Conservation (phyloP, 768 basidiomycete species). For the Pisolithus tinctorius region DNA sequence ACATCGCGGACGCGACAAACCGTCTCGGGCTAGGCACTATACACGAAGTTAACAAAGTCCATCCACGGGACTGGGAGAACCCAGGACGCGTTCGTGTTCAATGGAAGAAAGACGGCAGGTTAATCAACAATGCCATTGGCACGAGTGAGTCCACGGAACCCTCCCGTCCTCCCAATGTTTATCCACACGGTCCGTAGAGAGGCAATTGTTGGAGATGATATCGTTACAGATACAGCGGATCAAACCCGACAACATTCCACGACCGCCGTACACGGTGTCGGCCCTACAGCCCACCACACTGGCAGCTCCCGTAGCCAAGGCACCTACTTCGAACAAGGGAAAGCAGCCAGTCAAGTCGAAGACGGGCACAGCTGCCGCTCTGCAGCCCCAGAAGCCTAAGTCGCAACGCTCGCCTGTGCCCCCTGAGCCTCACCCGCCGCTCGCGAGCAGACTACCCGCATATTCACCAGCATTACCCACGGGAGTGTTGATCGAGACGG, state of each 20-base stretch:
- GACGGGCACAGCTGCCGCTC: conserved; percentile 27
- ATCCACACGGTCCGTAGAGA: conserved; percentile 42
- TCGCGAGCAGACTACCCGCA: conserved; percentile 68
- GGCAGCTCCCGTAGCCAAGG: conserved; percentile 24
- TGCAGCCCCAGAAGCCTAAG: conserved; percentile 21
- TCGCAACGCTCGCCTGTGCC: conserved; percentile 58
- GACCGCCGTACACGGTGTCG: conserved; percentile 48
- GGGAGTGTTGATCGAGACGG: conserved; percentile 73
- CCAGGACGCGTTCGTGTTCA: conserved; percentile 92
- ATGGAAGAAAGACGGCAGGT: conserved; percentile 74
- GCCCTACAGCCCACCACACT: conserved; percentile 21
- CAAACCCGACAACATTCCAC: conserved; percentile 66
- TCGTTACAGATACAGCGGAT: conserved; percentile 63
- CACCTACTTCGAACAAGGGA: conserved; percentile 34
- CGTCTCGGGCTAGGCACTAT: conserved; percentile 72
- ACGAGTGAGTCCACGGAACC: conserved; percentile 50
- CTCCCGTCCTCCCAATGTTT: background rate
- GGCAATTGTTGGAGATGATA: conserved; percentile 71
- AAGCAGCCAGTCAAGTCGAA: conserved; percentile 48
- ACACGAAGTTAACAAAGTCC: conserved; percentile 85
- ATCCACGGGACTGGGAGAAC: conserved; percentile 98
- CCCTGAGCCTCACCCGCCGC: conserved; percentile 67
- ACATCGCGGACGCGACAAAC: conserved; percentile 80
- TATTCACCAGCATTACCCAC: conserved; percentile 75
- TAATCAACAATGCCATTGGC: conserved; percentile 62